Evolutionary conservation across 495 filamentous ascomycete species (phyloP), one percentile per base, ranked within the genome.

Genomic region (Neurospora pannonica): DNA sequence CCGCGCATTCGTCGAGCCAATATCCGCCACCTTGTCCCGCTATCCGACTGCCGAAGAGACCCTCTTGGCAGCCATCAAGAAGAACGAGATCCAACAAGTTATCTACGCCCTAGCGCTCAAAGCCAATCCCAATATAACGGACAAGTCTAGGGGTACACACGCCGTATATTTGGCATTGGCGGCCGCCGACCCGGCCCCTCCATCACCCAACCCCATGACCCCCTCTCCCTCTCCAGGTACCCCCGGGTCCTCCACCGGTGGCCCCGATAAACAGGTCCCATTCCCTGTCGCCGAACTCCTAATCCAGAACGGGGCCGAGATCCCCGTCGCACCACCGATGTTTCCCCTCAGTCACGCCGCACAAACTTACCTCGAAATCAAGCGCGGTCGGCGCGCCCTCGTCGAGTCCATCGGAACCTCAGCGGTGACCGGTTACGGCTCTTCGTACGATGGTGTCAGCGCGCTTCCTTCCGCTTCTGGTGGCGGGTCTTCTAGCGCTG

Each of bases 281-380:
- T 99, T 98, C 82, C 92, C 97, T 0, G 85, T 98, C 34, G 97
- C 96, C 37, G 96, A 99, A 83, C 87, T 98, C 70, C 87, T 99
- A 13, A 86, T 98, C 24, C 96, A 97, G 77, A 98, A 98, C 80
- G 96, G 96, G 38, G 94, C 94, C 9, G 93, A 97, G 67, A 92
- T 98, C 21, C 94, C 96, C 0, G 80, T 86, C 1, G 82, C 88
- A 8, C 86, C 91, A 21, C 77, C 80, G 3, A 75, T 60, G 15
- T 72, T 78, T 6, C 67, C 92, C 93, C 88, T 98, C 5, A 92
- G 91, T 40, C 81, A 88, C 24, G 89, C 90, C 28, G 97, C 95
- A 2, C 89, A 91, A 77, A 80, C 92, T 38, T 99, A 98, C 77
- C 83, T 98, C 69, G 94, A 95, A 72, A 89, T 93, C 79, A 97